Percentiles rank a stretch among this genome's conserved stretches.
These are phyloP conservation scores for Blastocladiella emersonii DNA, from an alignment of 371 early-diverging fungal genomes.

Conservation along the genomic window DNA sequence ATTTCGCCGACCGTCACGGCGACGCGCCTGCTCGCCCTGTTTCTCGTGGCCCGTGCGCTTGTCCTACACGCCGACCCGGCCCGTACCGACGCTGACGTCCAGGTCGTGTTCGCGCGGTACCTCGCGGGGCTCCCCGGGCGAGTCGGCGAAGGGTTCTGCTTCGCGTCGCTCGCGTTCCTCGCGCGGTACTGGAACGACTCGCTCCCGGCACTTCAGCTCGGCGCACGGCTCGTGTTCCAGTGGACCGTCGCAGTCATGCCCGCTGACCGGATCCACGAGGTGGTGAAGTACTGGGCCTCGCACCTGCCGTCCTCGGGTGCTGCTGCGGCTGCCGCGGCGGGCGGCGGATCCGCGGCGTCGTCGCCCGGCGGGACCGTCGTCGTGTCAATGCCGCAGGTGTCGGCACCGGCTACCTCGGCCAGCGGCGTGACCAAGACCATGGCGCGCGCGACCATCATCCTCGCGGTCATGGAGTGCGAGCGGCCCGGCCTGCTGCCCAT, in stretches of 20 bases:
- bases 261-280: constrained; percentile 23
- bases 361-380: not conserved
- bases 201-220: constrained; percentile 29
- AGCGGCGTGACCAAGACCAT: constrained; percentile 41
- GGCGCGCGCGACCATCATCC: constrained; percentile 54
- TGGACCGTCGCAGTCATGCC: constrained; percentile 32
- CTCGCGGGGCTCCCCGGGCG: constrained; percentile 34
- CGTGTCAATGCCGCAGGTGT: constrained; percentile 43
- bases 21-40: constrained; percentile 35
- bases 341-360: not conserved
- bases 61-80: constrained; percentile 28
- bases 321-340: not conserved
- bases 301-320: constrained; percentile 25
- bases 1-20: constrained; percentile 48
- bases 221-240: constrained; percentile 28
- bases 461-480: constrained; percentile 54
- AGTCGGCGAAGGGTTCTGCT: constrained; percentile 34
- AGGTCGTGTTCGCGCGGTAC: constrained; percentile 31
- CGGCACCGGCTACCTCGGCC: constrained; percentile 24
- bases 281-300: constrained; percentile 50
- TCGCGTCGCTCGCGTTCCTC: constrained; percentile 55
- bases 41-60: constrained; percentile 36
- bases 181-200: constrained; percentile 79
- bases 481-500: constrained; percentile 32
- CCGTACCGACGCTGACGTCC: constrained; percentile 32